Percentiles rank a stretch among this genome's conserved stretches.
Evolutionary conservation across 768 basidiomycete species (phyloP).

Genomic region (Russula ochroleuca): DNA sequence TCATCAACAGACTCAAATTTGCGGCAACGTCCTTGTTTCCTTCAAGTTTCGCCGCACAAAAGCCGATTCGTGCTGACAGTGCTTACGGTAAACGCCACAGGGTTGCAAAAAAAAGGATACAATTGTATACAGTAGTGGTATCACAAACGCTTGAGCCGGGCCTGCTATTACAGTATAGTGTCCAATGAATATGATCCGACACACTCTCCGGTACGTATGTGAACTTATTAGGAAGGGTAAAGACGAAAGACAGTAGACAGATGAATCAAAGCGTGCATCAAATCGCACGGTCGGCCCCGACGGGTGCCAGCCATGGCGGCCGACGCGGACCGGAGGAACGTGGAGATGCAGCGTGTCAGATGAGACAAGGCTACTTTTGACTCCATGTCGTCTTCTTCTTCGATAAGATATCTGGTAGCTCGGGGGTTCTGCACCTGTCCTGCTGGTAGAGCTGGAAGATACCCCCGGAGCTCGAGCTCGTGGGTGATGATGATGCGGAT

Average conservation of each 20-base stretch:
- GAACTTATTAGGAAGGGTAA: background rate
- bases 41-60: background rate
- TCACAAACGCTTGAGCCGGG: background rate
- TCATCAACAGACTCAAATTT: no score
- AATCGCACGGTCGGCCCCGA: background rate
- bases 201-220: background rate
- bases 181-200: constrained; percentile 6
- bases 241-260: background rate
- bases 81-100: background rate
- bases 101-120: background rate
- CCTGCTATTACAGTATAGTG: background rate
- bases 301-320: background rate
- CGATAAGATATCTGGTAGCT: constrained; percentile 44
- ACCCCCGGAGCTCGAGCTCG: constrained; percentile 5
- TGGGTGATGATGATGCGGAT: constrained; percentile 13
- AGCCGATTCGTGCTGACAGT: background rate
- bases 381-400: constrained; percentile 37
- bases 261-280: background rate
- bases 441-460: constrained; percentile 52
- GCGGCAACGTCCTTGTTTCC: no score
- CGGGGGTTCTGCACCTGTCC: constrained; percentile 51
- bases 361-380: constrained; percentile 14
- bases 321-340: constrained; percentile 1
- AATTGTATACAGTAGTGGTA: constrained; percentile 10
- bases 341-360: background rate